phyloP scores from a whole-genome alignment of 148 eudicot genomes.

The Chenopodium suecicum region DNA sequence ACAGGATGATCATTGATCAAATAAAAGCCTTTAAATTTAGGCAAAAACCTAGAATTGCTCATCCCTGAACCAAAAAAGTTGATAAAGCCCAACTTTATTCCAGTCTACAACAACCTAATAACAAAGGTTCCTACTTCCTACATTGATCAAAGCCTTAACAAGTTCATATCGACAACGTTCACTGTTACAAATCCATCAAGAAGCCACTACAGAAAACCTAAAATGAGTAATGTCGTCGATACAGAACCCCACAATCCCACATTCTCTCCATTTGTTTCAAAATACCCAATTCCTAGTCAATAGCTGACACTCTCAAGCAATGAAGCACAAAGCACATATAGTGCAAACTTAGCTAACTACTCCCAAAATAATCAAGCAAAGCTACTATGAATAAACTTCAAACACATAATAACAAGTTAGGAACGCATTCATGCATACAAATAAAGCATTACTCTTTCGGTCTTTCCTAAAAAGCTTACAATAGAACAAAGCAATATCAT shows the following conservation, averaged over 20 bases:
- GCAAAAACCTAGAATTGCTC: neutral
- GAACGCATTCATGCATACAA: neutral
- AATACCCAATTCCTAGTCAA: neutral
- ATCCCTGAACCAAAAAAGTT: neutral
- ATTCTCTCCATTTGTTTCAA: neutral
- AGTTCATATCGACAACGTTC: neutral
- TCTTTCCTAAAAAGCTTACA: neutral
- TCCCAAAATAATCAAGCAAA: neutral
- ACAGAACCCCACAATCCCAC: neutral
- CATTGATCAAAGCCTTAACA: neutral
- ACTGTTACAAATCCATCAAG: neutral
- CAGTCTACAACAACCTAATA: neutral
- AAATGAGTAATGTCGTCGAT: neutral
- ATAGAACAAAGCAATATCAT: neutral
- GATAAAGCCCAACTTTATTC: neutral
- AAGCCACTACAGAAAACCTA: neutral
- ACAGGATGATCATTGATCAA: neutral
- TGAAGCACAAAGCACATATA: neutral
- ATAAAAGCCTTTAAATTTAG: neutral
- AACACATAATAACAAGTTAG: neutral
- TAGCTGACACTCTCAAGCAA: constrained; percentile 8
- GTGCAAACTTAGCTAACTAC: neutral
- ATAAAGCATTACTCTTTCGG: neutral
- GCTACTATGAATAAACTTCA: neutral
- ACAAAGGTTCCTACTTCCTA: neutral